A percentile compares a stretch with the other conserved stretches of the same genome.
These are phyloP conservation scores for Diaporthe citri DNA, from an alignment of 2,329 filamentous ascomycete species.

Conservation along the genomic window DNA sequence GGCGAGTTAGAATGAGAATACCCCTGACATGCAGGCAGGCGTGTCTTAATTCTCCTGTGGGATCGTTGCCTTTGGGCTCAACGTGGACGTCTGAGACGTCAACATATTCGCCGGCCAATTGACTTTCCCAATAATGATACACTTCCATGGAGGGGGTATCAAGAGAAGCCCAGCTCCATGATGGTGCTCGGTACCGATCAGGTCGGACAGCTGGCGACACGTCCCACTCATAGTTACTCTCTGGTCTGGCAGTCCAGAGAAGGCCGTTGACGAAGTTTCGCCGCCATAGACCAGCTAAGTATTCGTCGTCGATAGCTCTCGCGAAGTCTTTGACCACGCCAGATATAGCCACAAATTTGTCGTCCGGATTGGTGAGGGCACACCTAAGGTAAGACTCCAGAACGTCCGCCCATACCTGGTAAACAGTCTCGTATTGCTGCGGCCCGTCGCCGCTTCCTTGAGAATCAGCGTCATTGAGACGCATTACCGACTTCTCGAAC, in stretches of 20 bases:
- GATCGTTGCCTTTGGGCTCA: not conserved
- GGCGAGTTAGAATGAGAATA: no score
- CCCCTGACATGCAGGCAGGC: constrained; percentile 33
- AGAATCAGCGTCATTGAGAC: not conserved
- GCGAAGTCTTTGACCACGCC: constrained; percentile 36
- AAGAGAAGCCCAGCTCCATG: constrained; percentile 38
- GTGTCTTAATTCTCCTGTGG: constrained; percentile 12
- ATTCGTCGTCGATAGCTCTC: constrained; percentile 11
- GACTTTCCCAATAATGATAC: not conserved
- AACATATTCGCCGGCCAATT: not conserved
- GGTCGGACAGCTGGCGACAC: not conserved
- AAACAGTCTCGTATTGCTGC: constrained; percentile 6
- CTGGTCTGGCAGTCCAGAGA: not conserved
- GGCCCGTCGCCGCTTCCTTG: not conserved
- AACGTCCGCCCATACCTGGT: constrained; percentile 32
- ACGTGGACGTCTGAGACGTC: constrained; percentile 1
- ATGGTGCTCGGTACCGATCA: constrained; percentile 18
- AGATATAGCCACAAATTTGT: constrained; percentile 37
- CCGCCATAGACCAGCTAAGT: constrained; percentile 35
- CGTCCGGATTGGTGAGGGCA: constrained; percentile 17
- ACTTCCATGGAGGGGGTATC: not conserved
- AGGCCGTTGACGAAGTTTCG: constrained; percentile 28
- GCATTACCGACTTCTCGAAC: not conserved
- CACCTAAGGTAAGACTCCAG: constrained; percentile 22
- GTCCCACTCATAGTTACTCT: not conserved